Base-by-base conservation (phyloP, 768 basidiomycete genomes). In the Kwoniella botswanensis region DNA sequence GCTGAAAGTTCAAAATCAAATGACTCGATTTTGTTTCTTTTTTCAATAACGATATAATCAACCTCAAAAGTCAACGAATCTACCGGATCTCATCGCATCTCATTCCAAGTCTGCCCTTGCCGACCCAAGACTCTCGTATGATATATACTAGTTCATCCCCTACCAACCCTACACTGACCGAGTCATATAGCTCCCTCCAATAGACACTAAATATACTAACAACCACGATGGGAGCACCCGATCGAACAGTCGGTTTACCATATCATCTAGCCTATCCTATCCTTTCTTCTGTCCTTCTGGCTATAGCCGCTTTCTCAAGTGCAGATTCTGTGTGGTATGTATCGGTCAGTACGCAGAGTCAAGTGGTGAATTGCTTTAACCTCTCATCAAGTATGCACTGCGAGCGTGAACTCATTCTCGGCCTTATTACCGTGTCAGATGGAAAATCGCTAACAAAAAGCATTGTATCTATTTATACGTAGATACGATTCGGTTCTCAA, bases 261-360 rank as follows among this genome's bases (percentile, higher is more conserved):
- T 74, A 74, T 41, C 79, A 81, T 55, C 69, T 81, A 18, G 29
- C 65, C 42, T 81, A 81, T 65, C 77, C 77, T 3, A 13, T 79
- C 26, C 64, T 81, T 22, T 72, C 79, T 0, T 26, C 63, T n/a
- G 62, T 76, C 41, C 58, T 81, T 4, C 71, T 81, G 22, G 76
- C 72, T n/a, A 73, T 81, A 24, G 72, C 79, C 0, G 64, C 76
- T 1, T 81, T 81, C 67, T 52, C 76, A 15, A 74, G 75, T 22
- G 79, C 79, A 7, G 71, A 74, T 50, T 74, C 69, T 9, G 74
- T 81, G 1, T 81, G 79, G 79, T 80, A 78, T 57, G 67, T 71
- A 52, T 71, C 72, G n/a, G 73, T 69, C 13, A 73, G 65, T 52
- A 77, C 79, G 18, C 65, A 66, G 15, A 77, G 71, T 18, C 24